Conservation (phyloP, 192 early-diverging fungal genomes). For the Ambispora gerdemannii region DNA sequence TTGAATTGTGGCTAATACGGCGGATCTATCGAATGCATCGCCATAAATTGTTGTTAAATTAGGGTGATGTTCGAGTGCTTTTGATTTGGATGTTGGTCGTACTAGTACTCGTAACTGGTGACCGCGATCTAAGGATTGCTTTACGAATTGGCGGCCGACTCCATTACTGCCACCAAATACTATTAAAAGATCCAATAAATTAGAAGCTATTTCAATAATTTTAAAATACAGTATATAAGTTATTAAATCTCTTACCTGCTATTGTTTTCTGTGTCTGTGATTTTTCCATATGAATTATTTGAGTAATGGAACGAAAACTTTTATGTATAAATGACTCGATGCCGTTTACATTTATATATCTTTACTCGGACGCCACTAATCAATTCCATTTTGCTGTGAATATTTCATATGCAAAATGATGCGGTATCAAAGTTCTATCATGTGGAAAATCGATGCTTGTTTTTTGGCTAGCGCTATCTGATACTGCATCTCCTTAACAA, state of each 20-base stretch:
- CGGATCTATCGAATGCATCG: neutral
- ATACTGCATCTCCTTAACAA: too few relatives aligned
- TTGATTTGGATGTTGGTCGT: neutral
- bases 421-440: too few relatives aligned
- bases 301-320: too few relatives aligned
- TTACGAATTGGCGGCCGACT: neutral
- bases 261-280: neutral
- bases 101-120: neutral
- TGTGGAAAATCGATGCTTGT: too few relatives aligned
- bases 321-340: too few relatives aligned
- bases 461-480: too few relatives aligned
- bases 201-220: neutral
- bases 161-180: neutral
- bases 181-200: neutral
- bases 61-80: neutral
- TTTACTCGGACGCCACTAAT: too few relatives aligned
- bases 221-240: neutral
- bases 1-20: neutral
- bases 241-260: neutral
- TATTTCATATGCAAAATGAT: too few relatives aligned
- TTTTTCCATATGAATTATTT: too few relatives aligned
- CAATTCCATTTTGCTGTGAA: too few relatives aligned
- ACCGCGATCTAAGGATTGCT: neutral
- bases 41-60: neutral
- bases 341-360: too few relatives aligned